These are phyloP conservation scores for Ganoderma multipileum DNA, from an alignment of 1,284 basidiomycete genomes.

Conservation along the genomic window DNA sequence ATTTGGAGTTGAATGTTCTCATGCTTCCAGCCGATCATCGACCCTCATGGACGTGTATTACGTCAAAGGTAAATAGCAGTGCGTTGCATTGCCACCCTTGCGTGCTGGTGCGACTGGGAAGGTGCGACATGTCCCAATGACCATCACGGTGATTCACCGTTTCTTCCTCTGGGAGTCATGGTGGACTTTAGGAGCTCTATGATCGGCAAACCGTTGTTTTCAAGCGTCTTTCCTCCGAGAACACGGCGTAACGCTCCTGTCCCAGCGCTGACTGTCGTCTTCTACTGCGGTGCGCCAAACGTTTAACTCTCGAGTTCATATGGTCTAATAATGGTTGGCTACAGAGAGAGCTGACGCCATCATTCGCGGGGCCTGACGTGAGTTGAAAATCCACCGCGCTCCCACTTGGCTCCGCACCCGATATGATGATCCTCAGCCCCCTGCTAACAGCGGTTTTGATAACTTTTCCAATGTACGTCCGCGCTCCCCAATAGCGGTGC, in stretches of 20 bases:
- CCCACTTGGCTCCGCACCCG: background rate
- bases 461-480: conserved; percentile 52
- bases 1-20: background rate
- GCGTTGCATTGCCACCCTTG: background rate
- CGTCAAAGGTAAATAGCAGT: background rate
- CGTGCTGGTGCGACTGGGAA: background rate
- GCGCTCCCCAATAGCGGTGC: conserved; percentile 43
- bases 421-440: conserved; percentile 14
- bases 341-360: background rate
- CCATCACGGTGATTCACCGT: background rate
- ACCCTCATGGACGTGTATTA: background rate
- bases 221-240: background rate
- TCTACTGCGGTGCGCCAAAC: background rate
- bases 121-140: background rate
- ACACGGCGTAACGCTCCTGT: background rate
- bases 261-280: background rate
- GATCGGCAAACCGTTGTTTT: background rate
- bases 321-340: background rate
- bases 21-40: background rate
- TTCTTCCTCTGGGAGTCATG: background rate
- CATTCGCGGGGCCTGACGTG: background rate
- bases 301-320: background rate
- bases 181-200: background rate
- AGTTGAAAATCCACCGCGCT: too few species aligned
- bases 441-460: conserved; percentile 44